Conservation (phyloP, 441 rosid genomes). For the Lepidium campestre region DNA sequence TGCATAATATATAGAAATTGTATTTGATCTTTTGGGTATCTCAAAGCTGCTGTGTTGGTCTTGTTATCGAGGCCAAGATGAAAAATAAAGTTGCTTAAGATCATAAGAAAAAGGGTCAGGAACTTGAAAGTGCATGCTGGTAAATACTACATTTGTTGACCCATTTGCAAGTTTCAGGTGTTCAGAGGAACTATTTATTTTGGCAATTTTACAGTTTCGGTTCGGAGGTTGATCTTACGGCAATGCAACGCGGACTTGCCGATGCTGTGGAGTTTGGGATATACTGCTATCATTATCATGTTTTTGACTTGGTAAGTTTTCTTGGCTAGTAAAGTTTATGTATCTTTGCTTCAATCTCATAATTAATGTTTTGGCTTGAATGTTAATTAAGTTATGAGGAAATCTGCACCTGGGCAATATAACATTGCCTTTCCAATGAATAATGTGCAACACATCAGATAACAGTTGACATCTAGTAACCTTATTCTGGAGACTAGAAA, state of each 20-base stretch:
- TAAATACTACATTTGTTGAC: neutral
- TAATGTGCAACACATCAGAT: neutral
- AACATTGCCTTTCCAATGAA: neutral
- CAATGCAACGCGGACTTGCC: constrained; percentile 51
- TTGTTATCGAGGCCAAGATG: neutral
- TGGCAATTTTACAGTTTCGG: constrained; percentile 15
- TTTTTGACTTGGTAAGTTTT: constrained; percentile 37
- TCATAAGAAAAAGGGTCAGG: neutral
- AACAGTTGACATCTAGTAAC: neutral
- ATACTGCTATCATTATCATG: constrained; percentile 35
- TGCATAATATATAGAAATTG: neutral
- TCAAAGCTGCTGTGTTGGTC: neutral
- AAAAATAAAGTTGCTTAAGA: neutral
- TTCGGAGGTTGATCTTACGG: constrained; percentile 37
- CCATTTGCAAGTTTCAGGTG: neutral
- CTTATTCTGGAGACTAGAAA: neutral
- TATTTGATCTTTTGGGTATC: constrained; percentile 1
- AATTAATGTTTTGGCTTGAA: neutral
- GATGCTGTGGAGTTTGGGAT: constrained; percentile 46
- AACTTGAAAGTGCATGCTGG: neutral
- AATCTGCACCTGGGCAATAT: neutral
- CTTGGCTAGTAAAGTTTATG: neutral
- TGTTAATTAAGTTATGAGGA: neutral
- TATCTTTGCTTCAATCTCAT: neutral
- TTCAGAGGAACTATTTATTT: neutral